A percentile compares a stretch with the other conserved stretches of the same genome.
Conservation (phyloP, 106 monocot genomes). For the Allium cepa region DNA sequence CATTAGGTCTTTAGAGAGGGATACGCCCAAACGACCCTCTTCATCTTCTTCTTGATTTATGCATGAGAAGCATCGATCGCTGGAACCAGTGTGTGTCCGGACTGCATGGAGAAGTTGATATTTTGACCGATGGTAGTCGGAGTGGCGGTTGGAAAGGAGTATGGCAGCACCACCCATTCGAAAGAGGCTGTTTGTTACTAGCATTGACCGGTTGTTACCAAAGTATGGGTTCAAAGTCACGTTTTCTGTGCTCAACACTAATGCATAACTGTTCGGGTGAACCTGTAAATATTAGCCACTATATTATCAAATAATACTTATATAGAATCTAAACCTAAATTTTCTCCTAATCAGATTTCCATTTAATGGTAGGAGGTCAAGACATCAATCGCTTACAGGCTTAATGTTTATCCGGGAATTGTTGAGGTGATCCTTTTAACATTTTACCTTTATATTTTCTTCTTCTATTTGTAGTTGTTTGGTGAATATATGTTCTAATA, state of each 20-base stretch:
- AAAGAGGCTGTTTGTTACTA: constrained; percentile 24
- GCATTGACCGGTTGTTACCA: constrained; percentile 20
- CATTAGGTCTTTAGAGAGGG: constrained; percentile 26
- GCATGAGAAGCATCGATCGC: constrained; percentile 14
- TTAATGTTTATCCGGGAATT: no score
- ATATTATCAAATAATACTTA: no score
- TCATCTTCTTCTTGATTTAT: constrained; percentile 17
- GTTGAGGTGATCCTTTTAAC: no score
- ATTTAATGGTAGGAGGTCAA: no score
- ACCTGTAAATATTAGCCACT: constrained; percentile 1
- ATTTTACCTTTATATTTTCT: no score
- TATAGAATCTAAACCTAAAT: no score
- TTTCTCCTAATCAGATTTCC: no score
- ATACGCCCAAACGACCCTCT: constrained; percentile 1
- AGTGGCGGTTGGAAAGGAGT: constrained; percentile 21
- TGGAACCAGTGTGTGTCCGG: constrained; percentile 20
- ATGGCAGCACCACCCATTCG: constrained; percentile 23
- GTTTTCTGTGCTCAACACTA: constrained; percentile 20
- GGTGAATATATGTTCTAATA: no score
- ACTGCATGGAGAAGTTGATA: constrained; percentile 23
- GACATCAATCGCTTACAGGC: no score
- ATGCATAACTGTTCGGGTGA: constrained; percentile 11
- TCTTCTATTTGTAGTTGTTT: no score
- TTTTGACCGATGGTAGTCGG: constrained; percentile 10
- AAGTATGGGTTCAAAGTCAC: constrained; percentile 24